phyloP scores from a whole-genome alignment of 495 filamentous ascomycete genomes.

The Rusavskia elegans region DNA sequence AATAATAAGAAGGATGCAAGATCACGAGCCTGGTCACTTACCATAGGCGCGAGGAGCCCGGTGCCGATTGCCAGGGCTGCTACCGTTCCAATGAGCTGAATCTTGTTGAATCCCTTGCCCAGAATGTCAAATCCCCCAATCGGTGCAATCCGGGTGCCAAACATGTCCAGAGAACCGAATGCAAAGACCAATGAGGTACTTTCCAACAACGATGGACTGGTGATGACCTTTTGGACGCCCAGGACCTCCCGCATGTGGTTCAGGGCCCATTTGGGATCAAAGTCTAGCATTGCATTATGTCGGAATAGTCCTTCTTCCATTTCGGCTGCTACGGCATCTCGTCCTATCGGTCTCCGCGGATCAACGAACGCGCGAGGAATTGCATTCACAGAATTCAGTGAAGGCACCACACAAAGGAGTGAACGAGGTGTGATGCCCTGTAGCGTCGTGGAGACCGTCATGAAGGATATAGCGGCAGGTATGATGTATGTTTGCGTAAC shows the following conservation, averaged over 20 bases:
- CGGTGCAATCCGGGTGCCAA: constrained; percentile 68
- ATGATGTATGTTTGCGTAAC: constrained; percentile 68
- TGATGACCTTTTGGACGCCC: constrained; percentile 55
- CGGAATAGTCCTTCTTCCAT: constrained; percentile 66
- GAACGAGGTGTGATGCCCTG: constrained; percentile 85
- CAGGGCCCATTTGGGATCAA: constrained; percentile 68
- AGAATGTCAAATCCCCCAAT: constrained; percentile 82
- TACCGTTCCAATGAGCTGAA: constrained; percentile 71
- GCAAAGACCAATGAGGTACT: constrained; percentile 86
- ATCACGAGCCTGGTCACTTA: constrained; percentile 24
- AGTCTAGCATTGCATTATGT: constrained; percentile 62
- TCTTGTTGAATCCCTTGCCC: constrained; percentile 81
- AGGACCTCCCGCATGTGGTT: constrained; percentile 72
- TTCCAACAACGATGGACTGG: constrained; percentile 66
- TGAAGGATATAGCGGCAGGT: constrained; percentile 53
- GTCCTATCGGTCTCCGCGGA: constrained; percentile 71
- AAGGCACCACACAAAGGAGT: constrained; percentile 60
- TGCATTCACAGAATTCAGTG: constrained; percentile 52
- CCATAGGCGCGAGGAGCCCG: constrained; percentile 66
- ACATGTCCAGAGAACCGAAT: constrained; percentile 69
- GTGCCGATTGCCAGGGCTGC: constrained; percentile 60
- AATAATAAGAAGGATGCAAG: background rate
- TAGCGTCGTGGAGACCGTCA: constrained; percentile 73
- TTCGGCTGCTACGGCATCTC: constrained; percentile 68
- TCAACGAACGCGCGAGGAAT: constrained; percentile 69